A percentile compares a stretch with the other conserved stretches of the same genome.
phyloP scores from a whole-genome alignment of 371 early-diverging fungal genomes.

The Saksenaea vasiformis region DNA sequence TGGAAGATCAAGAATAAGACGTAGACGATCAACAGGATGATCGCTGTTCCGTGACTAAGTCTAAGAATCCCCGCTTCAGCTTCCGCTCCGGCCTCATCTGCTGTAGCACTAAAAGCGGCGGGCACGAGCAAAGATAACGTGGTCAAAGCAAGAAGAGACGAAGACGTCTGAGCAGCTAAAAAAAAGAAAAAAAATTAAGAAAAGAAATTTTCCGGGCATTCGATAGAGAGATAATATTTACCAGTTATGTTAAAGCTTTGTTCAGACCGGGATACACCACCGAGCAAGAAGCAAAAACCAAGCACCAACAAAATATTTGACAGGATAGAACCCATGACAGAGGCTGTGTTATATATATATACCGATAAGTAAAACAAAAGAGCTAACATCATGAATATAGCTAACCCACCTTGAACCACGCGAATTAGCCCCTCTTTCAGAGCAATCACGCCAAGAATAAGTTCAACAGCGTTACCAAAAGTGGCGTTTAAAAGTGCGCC shows the following conservation, averaged over 20 bases:
- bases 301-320: constrained; percentile 80
- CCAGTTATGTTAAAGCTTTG: constrained; percentile 78
- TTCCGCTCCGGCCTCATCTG: constrained; percentile 30
- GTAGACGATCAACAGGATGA: constrained; percentile 77
- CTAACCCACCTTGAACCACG: constrained; percentile 72
- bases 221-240: constrained; percentile 25
- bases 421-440: constrained; percentile 72
- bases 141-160: constrained; percentile 75
- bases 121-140: constrained; percentile 79
- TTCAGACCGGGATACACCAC: constrained; percentile 66
- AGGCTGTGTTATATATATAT: no score
- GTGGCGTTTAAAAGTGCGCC: constrained; percentile 45
- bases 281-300: constrained; percentile 81
- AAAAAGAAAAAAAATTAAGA: constrained; percentile 5
- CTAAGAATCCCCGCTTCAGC: constrained; percentile 49
- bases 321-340: constrained; percentile 83
- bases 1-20: constrained; percentile 77
- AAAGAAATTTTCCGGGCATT: constrained; percentile 20
- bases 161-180: constrained; percentile 74
- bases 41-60: constrained; percentile 71
- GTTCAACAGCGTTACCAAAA: constrained; percentile 83
- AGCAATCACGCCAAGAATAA: constrained; percentile 81
- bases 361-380: no score
- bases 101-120: constrained; percentile 66
- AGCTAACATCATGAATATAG: no score